Evolutionary conservation across 2,329 filamentous ascomycete genomes (phyloP).

Genomic region (Diplodia corticola): DNA sequence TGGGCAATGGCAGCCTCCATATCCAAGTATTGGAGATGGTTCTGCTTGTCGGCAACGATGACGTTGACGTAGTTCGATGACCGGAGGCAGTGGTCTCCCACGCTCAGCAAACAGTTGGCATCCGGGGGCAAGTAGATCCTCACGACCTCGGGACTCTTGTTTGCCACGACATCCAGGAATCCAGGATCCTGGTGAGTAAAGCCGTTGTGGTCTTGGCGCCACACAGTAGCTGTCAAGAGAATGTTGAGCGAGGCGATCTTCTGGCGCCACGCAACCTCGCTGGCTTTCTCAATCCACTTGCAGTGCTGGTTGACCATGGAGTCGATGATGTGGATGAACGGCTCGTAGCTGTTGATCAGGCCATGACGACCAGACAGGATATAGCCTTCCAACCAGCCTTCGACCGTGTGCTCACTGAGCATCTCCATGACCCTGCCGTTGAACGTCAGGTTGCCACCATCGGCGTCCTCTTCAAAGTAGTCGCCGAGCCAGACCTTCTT

Average conservation of each 20-base stretch:
- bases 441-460: constrained; percentile 70
- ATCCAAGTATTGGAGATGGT: constrained; percentile 72
- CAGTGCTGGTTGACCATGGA: constrained; percentile 86
- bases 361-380: constrained; percentile 73
- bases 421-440: constrained; percentile 77
- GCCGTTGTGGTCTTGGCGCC: constrained; percentile 81
- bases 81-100: constrained; percentile 73
- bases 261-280: constrained; percentile 76
- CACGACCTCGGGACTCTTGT: constrained; percentile 77
- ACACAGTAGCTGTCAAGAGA: constrained; percentile 74
- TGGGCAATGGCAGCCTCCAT: constrained; percentile 73
- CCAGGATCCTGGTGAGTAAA: constrained; percentile 81
- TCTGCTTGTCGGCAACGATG: constrained; percentile 76
- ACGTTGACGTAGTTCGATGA: constrained; percentile 80
- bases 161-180: constrained; percentile 76
- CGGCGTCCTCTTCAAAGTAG: constrained; percentile 72
- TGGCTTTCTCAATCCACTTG: constrained; percentile 81
- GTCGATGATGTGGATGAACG: constrained; percentile 80
- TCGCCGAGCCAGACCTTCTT: constrained; percentile 82
- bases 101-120: constrained; percentile 73
- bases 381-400: constrained; percentile 81
- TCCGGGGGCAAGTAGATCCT: constrained; percentile 80
- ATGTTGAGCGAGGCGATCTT: constrained; percentile 77
- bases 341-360: constrained; percentile 77
- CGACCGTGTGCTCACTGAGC: constrained; percentile 76